Percentiles rank a stretch among this genome's conserved stretches.
Conservation (phyloP, 805 yeast genomes). For the Metschnikowia lochheadii region DNA sequence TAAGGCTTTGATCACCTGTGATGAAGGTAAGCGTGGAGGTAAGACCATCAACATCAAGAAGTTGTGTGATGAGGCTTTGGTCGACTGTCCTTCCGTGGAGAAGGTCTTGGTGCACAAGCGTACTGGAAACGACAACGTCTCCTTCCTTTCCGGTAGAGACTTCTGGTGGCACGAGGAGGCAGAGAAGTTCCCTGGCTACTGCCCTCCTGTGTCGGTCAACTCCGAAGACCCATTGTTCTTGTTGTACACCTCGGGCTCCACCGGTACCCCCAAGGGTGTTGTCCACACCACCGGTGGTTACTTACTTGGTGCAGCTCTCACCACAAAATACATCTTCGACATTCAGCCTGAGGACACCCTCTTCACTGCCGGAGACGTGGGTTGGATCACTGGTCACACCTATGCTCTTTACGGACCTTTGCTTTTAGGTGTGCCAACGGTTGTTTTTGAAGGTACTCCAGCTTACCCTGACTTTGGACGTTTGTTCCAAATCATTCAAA, state of each 20-base stretch:
- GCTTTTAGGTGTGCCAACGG: constrained; percentile 69
- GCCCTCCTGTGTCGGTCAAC: constrained; percentile 69
- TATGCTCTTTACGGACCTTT: constrained; percentile 82
- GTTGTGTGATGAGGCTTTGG: constrained; percentile 76
- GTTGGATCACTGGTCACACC: constrained; percentile 90
- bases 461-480: constrained; percentile 78
- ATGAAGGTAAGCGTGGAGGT: constrained; percentile 82
- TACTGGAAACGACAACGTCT: constrained; percentile 58
- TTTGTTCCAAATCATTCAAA: constrained; percentile 73
- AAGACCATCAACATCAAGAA: constrained; percentile 75
- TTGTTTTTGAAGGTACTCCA: constrained; percentile 84
- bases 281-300: constrained; percentile 81
- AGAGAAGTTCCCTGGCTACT: constrained; percentile 60
- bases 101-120: constrained; percentile 71
- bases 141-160: constrained; percentile 56
- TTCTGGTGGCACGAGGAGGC: constrained; percentile 74
- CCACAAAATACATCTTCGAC: constrained; percentile 75
- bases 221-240: constrained; percentile 81
- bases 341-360: constrained; percentile 68
- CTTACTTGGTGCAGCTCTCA: constrained; percentile 65
- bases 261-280: constrained; percentile 87
- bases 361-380: constrained; percentile 87
- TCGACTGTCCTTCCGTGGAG: constrained; percentile 59
- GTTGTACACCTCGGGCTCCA: constrained; percentile 81
- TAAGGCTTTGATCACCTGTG: constrained; percentile 70